phyloP scores from a whole-genome alignment of 2,329 filamentous ascomycete genomes.

The Aspergillus texensis region DNA sequence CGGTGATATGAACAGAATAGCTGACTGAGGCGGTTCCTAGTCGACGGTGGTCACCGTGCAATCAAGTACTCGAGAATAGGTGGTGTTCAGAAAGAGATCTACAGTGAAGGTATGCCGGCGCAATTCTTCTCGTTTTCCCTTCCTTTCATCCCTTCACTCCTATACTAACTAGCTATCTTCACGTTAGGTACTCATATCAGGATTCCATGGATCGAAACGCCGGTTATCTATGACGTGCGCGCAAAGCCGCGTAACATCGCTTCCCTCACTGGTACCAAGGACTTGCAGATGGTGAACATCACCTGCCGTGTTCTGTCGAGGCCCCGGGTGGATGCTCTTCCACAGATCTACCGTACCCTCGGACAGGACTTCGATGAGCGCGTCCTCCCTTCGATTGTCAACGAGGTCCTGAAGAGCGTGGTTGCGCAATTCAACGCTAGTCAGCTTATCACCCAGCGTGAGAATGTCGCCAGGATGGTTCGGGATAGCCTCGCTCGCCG shows the following conservation, averaged over 20 bases:
- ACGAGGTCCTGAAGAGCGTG: slow-evolving; percentile 97
- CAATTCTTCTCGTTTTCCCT: slow-evolving; percentile 11
- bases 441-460: slow-evolving; percentile 97
- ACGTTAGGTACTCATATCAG: slow-evolving; percentile 80
- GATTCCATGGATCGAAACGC: slow-evolving; percentile 96
- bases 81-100: slow-evolving; percentile 96
- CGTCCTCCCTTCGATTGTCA: slow-evolving; percentile 94
- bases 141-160: neutral
- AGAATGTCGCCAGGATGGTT: slow-evolving; percentile 89
- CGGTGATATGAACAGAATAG: neutral
- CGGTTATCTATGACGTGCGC: slow-evolving; percentile 95
- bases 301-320: slow-evolving; percentile 97
- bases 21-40: slow-evolving; percentile 46
- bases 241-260: slow-evolving; percentile 96
- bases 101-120: slow-evolving; percentile 72
- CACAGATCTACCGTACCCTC: slow-evolving; percentile 95
- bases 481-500: slow-evolving; percentile 89
- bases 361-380: slow-evolving; percentile 96
- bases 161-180: slow-evolving; percentile 3
- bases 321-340: slow-evolving; percentile 82
- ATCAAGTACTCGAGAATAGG: slow-evolving; percentile 96
- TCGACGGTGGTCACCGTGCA: slow-evolving; percentile 96
- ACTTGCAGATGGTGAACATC: slow-evolving; percentile 99
- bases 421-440: slow-evolving; percentile 98
- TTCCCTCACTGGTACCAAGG: slow-evolving; percentile 96